Evolutionary conservation across 2,329 filamentous ascomycete species (phyloP), one percentile per base, ranked within the genome.

Genomic region (Thyridium curvatum): DNA sequence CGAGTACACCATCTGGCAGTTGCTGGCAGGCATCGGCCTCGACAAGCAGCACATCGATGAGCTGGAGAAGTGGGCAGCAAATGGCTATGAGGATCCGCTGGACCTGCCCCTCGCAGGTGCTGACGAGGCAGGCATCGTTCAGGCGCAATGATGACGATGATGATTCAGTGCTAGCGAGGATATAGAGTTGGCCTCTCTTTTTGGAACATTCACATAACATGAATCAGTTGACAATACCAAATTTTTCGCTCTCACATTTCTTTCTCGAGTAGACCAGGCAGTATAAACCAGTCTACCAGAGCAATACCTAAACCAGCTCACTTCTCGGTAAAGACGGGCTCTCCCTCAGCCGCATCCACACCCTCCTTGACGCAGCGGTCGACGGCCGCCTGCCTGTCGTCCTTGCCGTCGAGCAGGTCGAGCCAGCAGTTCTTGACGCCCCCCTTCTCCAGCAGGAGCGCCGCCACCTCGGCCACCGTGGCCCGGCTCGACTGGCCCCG

Each of bases 381-480:
- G 1, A 79, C 73, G 0, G 69, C 76, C 3, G 52, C 51, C 8
- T 59, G 60, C 1, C 69, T 52, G 2, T 69, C 65, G 44, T 75
- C 71, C 1, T 71, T 61, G 0, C 77, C 76, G 44, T 74, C 68
- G 4, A 76, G 47, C 51, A 79, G 56, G 51, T 80, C 77, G 21
- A 78, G 45, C 73, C 76, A 80, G 12, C 54, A 55, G 37, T 60
- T 75, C 59, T 62, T 66, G 17, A 69, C 54, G 4, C 38, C 28
- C 6, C 62, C 62, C 2, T 66, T 65, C 0, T 57, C 56, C 36
- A 85, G 62, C 44, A 82, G 60, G 46, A 69, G 61, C 9, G 73
- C 74, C 2, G 75, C 70, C 3, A 79, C 66, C 40, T 66, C 58
- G 7, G 82, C 82, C 9, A 85, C 80, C 49, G 74, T 70, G 39